Evolutionary conservation across 306 rosid genomes (phyloP).

Genomic region (Cicer cuneatum): DNA sequence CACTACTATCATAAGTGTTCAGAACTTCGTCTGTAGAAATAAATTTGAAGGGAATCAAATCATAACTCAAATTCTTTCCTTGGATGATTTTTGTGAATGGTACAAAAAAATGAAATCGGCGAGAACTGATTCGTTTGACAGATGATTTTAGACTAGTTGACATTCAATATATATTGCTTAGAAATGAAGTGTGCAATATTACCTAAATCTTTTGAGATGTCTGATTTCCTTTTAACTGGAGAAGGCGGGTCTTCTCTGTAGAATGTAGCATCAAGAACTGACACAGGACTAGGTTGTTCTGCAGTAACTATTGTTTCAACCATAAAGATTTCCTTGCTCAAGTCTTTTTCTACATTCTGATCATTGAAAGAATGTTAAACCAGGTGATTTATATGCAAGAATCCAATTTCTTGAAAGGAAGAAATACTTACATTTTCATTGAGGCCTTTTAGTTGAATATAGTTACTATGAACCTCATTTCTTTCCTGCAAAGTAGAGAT

Average conservation of each 20-base stretch:
- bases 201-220: constrained; percentile 67
- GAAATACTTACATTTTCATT: constrained; percentile 56
- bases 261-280: constrained; percentile 89
- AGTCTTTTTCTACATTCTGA: constrained; percentile 55
- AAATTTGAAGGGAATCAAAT: constrained; percentile 48
- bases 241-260: constrained; percentile 94
- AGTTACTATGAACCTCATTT: constrained; percentile 42
- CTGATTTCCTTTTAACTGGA: constrained; percentile 80
- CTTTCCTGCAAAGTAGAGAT: constrained; percentile 52
- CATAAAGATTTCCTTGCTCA: constrained; percentile 44
- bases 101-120: background rate
- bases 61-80: constrained; percentile 4
- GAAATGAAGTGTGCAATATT: constrained; percentile 42
- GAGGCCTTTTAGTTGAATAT: constrained; percentile 42
- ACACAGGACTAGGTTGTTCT: constrained; percentile 94
- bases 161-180: constrained; percentile 10
- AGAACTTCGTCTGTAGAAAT: constrained; percentile 61
- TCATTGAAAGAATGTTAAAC: constrained; percentile 46
- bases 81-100: constrained; percentile 6
- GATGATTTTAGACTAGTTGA: constrained; percentile 8
- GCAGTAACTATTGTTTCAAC: constrained; percentile 55
- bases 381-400: constrained; percentile 26
- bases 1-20: constrained; percentile 47
- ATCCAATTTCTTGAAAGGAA: constrained; percentile 9
- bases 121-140: constrained; percentile 17